Evolutionary conservation across 2,329 filamentous ascomycete genomes (phyloP).

Genomic region (Pseudogymnoascus sp.): DNA sequence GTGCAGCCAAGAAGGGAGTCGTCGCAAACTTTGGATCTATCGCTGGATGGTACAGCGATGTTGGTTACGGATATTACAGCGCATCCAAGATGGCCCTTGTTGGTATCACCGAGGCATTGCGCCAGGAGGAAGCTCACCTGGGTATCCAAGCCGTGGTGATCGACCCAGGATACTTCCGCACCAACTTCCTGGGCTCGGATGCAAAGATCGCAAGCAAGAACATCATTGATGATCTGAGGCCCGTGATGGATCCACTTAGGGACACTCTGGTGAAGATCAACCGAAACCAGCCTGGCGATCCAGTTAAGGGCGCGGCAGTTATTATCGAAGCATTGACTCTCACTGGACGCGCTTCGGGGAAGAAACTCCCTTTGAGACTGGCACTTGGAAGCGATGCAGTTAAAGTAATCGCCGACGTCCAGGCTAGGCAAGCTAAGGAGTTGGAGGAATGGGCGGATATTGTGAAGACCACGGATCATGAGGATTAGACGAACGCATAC

Average conservation of each 20-base stretch:
- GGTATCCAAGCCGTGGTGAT: slow-evolving; percentile 38
- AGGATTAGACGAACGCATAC: neutral
- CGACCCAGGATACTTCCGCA: slow-evolving; percentile 44
- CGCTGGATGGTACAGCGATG: slow-evolving; percentile 33
- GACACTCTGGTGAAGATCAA: slow-evolving; percentile 24
- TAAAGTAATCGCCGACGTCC: slow-evolving; percentile 24
- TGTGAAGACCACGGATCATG: slow-evolving; percentile 18
- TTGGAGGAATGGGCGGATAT: slow-evolving; percentile 19
- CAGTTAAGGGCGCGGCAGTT: slow-evolving; percentile 30
- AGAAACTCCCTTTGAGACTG: slow-evolving; percentile 27
- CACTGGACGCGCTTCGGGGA: slow-evolving; percentile 27
- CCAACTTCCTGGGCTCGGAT: slow-evolving; percentile 34
- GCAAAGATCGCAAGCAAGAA: slow-evolving; percentile 5
- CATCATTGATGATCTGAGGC: slow-evolving; percentile 10
- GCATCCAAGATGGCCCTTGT: slow-evolving; percentile 40
- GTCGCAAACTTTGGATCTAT: slow-evolving; percentile 42
- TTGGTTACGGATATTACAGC: slow-evolving; percentile 37
- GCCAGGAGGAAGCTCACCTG: slow-evolving; percentile 36
- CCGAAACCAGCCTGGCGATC: slow-evolving; percentile 34
- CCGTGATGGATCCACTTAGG: neutral
- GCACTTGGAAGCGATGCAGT: slow-evolving; percentile 32
- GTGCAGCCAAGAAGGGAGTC: slow-evolving; percentile 33
- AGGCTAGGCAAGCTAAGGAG: slow-evolving; percentile 16
- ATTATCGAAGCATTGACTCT: slow-evolving; percentile 33
- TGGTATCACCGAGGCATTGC: slow-evolving; percentile 36